These are phyloP conservation scores for Polytolypa hystricis DNA, from an alignment of 2,329 filamentous ascomycete species.

Conservation along the genomic window DNA sequence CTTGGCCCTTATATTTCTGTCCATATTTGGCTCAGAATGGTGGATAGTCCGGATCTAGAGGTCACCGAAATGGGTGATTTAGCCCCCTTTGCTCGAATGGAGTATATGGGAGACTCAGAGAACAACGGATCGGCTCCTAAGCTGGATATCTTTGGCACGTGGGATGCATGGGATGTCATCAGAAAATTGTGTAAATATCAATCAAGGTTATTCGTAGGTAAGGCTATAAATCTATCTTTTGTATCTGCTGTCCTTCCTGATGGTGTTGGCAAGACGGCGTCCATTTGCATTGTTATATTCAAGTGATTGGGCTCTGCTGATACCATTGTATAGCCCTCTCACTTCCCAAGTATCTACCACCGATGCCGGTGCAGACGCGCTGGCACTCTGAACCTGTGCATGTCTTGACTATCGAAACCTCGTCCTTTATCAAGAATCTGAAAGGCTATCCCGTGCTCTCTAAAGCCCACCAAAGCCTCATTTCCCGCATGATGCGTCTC, in stretches of 20 bases:
- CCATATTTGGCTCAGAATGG: constrained; percentile 74
- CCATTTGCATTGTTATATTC: neutral
- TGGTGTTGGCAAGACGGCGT: neutral
- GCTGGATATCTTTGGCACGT: constrained; percentile 63
- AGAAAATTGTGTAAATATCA: constrained; percentile 78
- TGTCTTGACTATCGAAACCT: constrained; percentile 42
- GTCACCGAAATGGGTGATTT: constrained; percentile 34
- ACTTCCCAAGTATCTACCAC: constrained; percentile 50
- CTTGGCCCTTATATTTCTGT: constrained; percentile 68
- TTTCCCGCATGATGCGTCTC: constrained; percentile 47
- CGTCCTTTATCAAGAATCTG: constrained; percentile 46
- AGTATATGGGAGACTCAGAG: constrained; percentile 24
- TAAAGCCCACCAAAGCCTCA: constrained; percentile 46
- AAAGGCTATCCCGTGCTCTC: constrained; percentile 49
- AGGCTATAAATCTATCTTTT: constrained; percentile 25
- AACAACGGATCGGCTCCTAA: constrained; percentile 32
- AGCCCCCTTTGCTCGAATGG: constrained; percentile 30
- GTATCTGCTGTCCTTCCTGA: neutral
- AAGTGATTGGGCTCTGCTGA: constrained; percentile 12
- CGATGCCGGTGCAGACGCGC: constrained; percentile 43
- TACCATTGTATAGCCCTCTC: constrained; percentile 37
- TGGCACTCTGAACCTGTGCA: constrained; percentile 55
- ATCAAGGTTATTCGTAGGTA: constrained; percentile 71
- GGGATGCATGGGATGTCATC: constrained; percentile 91
- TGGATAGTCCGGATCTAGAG: constrained; percentile 55